Evolutionary conservation across 495 filamentous ascomycete genomes (phyloP).

Genomic region (Aspergillus bridgeri): DNA sequence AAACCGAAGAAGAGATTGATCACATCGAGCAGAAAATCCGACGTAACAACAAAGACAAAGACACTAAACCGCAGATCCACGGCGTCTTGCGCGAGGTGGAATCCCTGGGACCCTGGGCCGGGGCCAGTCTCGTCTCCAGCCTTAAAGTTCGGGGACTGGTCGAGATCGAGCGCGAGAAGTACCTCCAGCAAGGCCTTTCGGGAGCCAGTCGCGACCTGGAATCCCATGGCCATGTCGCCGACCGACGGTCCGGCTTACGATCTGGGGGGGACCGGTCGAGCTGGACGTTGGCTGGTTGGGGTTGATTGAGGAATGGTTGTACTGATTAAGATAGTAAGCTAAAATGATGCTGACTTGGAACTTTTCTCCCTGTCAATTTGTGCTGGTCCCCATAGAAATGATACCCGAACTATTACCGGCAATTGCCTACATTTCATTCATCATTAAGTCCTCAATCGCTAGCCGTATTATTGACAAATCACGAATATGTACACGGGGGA

Average conservation of each 20-base stretch:
- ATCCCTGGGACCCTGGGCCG: slow-evolving; percentile 83
- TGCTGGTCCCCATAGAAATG: slow-evolving; percentile 2
- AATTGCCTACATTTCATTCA: not conserved
- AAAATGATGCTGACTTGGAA: no score
- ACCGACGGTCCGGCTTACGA: slow-evolving; percentile 51
- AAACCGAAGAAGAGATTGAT: slow-evolving; percentile 51
- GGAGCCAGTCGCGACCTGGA: slow-evolving; percentile 67
- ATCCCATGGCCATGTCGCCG: slow-evolving; percentile 42
- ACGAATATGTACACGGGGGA: slow-evolving; percentile 3
- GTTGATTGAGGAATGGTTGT: no score
- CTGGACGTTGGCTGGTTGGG: slow-evolving; percentile 83
- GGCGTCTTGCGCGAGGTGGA: slow-evolving; percentile 73
- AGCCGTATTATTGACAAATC: not conserved
- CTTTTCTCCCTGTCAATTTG: not conserved
- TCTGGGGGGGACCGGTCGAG: slow-evolving; percentile 57
- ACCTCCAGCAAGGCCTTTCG: slow-evolving; percentile 69
- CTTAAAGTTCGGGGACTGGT: slow-evolving; percentile 76
- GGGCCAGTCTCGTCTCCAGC: slow-evolving; percentile 75
- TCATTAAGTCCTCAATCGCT: not conserved
- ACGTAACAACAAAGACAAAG: slow-evolving; percentile 45
- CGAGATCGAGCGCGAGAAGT: slow-evolving; percentile 82
- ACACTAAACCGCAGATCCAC: slow-evolving; percentile 39
- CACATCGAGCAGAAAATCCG: slow-evolving; percentile 61
- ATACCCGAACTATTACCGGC: slow-evolving; percentile 12
- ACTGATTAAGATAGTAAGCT: no score